Percentiles rank a stretch among this genome's conserved stretches.
These are phyloP conservation scores for Eustoma russellianum DNA, from an alignment of 257 asterid genomes.

Conservation along the genomic window DNA sequence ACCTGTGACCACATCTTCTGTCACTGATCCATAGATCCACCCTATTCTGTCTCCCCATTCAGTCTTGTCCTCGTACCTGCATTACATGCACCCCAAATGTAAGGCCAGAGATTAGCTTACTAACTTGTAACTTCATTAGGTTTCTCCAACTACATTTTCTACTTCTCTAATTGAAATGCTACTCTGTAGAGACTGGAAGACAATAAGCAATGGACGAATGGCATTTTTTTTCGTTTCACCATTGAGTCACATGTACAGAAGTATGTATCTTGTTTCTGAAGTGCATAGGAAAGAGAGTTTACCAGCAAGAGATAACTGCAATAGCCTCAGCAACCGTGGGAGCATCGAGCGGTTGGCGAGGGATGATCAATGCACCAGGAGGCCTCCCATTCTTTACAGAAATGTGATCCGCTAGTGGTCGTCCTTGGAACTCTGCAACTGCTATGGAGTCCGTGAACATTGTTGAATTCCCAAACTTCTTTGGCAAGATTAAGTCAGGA, in stretches of 20 bases:
- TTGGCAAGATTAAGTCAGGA: slow-evolving; percentile 69
- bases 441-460: slow-evolving; percentile 75
- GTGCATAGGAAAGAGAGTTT: slow-evolving; percentile 6
- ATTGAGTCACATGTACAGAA: too few species aligned
- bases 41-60: slow-evolving; percentile 99
- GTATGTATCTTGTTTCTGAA: too few species aligned
- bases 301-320: slow-evolving; percentile 97
- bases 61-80: slow-evolving; percentile 87
- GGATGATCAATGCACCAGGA: slow-evolving; percentile 63
- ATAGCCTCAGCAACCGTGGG: slow-evolving; percentile 97
- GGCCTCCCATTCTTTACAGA: slow-evolving; percentile 85
- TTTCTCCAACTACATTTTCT: too few species aligned
- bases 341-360: slow-evolving; percentile 88
- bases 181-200: too few species aligned
- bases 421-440: slow-evolving; percentile 89
- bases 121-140: too few species aligned
- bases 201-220: too few species aligned
- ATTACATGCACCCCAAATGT: not conserved
- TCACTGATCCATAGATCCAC: slow-evolving; percentile 96
- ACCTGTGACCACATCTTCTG: slow-evolving; percentile 96
- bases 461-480: slow-evolving; percentile 74
- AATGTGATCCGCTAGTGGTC: slow-evolving; percentile 88
- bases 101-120: too few species aligned
- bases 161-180: too few species aligned
- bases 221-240: too few species aligned